Percentiles rank a stretch among this genome's conserved stretches.
Conservation (phyloP, 1,284 basidiomycete genomes). For the Mycena citricolor region DNA sequence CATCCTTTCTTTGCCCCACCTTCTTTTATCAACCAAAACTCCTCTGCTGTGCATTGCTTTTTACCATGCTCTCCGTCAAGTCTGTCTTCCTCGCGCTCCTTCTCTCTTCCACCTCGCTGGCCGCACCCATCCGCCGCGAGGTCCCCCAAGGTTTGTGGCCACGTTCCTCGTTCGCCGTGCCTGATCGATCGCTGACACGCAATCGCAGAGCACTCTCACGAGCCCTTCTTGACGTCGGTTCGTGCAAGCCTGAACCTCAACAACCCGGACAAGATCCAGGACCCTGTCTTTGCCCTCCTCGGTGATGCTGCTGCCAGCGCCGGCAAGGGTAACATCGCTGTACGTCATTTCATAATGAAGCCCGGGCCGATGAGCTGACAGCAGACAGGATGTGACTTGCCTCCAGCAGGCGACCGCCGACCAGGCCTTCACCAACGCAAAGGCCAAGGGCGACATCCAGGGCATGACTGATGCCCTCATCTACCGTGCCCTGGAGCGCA, state of each 20-base stretch:
- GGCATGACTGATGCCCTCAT: conserved; percentile 62
- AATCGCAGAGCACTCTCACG: conserved; percentile 63
- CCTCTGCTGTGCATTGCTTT: conserved; percentile 21
- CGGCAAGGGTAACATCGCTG: conserved; percentile 47
- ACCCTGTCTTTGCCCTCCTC: conserved; percentile 66
- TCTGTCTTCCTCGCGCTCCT: conserved; percentile 40
- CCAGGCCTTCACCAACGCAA: conserved; percentile 72
- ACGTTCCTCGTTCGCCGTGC: conserved; percentile 6
- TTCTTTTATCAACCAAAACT: conserved; percentile 26
- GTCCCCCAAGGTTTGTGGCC: conserved; percentile 58
- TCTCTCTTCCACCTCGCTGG: conserved; percentile 37
- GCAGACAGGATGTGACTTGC: conserved; percentile 54
- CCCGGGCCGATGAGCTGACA: not conserved
- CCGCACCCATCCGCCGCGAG: conserved; percentile 54
- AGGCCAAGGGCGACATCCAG: conserved; percentile 55
- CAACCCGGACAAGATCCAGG: conserved; percentile 60
- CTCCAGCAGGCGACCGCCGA: conserved; percentile 66
- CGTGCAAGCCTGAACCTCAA: conserved; percentile 46
- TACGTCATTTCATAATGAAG: conserved; percentile 27
- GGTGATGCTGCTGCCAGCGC: conserved; percentile 59
- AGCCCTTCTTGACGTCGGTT: conserved; percentile 53
- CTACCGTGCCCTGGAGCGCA: conserved; percentile 68
- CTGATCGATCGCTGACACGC: not conserved
- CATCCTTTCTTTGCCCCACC: conserved; percentile 21
- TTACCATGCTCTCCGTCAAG: conserved; percentile 44